phyloP scores from a whole-genome alignment of 371 early-diverging fungal species.

The Mortierella sp. region DNA sequence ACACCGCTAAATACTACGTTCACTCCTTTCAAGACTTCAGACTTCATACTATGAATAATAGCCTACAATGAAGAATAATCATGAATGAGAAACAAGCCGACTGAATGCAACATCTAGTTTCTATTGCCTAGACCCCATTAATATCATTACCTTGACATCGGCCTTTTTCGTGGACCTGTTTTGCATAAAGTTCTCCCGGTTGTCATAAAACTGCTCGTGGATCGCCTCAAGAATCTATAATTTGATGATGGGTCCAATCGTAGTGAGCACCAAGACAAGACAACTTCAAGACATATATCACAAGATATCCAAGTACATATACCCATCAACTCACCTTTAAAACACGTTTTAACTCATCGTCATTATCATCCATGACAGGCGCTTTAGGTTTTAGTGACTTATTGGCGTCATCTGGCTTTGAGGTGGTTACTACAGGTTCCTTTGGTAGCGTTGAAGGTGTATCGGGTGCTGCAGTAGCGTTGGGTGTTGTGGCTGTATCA shows the following conservation, averaged over 20 bases:
- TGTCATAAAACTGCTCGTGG: slow-evolving; percentile 67
- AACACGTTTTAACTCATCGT: slow-evolving; percentile 65
- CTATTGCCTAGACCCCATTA: background rate
- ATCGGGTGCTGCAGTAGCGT: background rate
- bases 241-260: background rate
- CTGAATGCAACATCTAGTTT: too few species aligned
- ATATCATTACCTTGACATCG: slow-evolving; percentile 60
- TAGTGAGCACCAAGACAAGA: background rate
- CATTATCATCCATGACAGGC: slow-evolving; percentile 65
- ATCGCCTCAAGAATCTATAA: slow-evolving; percentile 65
- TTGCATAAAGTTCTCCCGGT: slow-evolving; percentile 37
- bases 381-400: slow-evolving; percentile 42
- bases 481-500: background rate
- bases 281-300: background rate
- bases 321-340: slow-evolving; percentile 56
- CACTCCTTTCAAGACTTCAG: slow-evolving; percentile 60
- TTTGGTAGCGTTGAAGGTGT: background rate
- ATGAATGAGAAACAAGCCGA: background rate
- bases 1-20: slow-evolving; percentile 70
- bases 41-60: slow-evolving; percentile 62
- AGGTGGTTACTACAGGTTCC: slow-evolving; percentile 20
- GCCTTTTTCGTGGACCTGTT: slow-evolving; percentile 41
- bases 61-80: slow-evolving; percentile 18
- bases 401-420: slow-evolving; percentile 44
- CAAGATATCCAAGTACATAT: too few species aligned